Evolutionary conservation across 495 filamentous ascomycete species (phyloP).

Genomic region (Penicillium cataractarum): DNA sequence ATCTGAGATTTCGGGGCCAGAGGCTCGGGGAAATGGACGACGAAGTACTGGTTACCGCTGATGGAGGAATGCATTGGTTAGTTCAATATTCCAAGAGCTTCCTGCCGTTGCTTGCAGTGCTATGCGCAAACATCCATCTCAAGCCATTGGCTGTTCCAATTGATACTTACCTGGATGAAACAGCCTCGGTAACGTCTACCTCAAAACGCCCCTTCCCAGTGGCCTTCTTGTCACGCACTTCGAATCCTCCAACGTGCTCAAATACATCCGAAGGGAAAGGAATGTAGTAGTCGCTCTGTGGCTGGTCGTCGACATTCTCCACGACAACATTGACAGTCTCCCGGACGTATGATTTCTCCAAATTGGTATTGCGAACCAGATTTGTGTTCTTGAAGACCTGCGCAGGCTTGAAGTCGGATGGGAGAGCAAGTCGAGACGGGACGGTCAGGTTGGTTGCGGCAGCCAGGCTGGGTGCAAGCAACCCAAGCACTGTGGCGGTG

Average conservation of each 20-base stretch:
- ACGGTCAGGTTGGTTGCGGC: conserved; percentile 34
- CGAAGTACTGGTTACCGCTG: conserved; percentile 83
- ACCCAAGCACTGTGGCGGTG: conserved; percentile 45
- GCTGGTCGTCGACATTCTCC: conserved; percentile 77
- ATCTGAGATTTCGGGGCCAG: conserved; percentile 75
- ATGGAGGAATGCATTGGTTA: conserved; percentile 1
- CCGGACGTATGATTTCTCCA: conserved; percentile 88
- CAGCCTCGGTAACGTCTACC: conserved; percentile 59
- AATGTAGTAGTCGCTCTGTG: conserved; percentile 87
- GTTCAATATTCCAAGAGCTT: not conserved
- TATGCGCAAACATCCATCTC: not conserved
- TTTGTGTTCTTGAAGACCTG: conserved; percentile 92
- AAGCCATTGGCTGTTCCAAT: conserved; percentile 29
- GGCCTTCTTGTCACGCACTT: conserved; percentile 89
- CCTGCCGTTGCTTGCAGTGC: not conserved
- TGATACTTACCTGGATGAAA: conserved; percentile 34
- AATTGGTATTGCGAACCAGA: conserved; percentile 82
- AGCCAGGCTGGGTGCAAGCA: conserved; percentile 44
- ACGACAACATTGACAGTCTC: conserved; percentile 92
- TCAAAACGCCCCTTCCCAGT: conserved; percentile 65
- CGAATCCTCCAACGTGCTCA: conserved; percentile 77
- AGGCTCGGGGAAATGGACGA: conserved; percentile 73
- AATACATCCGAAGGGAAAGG: conserved; percentile 78
- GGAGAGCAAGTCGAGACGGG: conserved; percentile 54
- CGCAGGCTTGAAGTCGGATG: conserved; percentile 78